phyloP scores from a whole-genome alignment of 2,329 filamentous ascomycete genomes.

The Ceratocystis cacaofunesta region DNA sequence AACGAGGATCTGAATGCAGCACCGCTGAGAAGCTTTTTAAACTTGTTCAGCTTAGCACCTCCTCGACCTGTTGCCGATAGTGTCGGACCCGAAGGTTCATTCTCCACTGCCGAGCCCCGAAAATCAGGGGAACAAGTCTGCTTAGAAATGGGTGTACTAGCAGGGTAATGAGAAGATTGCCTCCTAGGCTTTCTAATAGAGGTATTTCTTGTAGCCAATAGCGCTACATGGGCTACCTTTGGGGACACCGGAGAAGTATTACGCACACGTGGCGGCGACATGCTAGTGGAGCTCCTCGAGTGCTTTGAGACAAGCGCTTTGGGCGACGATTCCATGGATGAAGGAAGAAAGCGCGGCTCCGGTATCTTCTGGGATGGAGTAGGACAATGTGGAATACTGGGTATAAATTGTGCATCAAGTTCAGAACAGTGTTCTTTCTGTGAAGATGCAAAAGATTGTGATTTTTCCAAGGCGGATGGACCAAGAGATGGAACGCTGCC shows the following conservation, averaged over 20 bases:
- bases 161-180: conserved; percentile 9
- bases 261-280: not conserved
- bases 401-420: conserved; percentile 9
- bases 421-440: conserved; percentile 1
- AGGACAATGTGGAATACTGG: not conserved
- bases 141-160: not conserved
- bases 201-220: not conserved
- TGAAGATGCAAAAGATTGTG: conserved; percentile 6
- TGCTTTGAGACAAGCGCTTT: not conserved
- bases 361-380: conserved; percentile 3
- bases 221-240: conserved; percentile 5
- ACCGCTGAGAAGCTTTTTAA: conserved; percentile 29
- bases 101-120: not conserved
- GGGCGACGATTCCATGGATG: not conserved
- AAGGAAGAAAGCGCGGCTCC: not conserved
- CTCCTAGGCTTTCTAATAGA: conserved; percentile 2
- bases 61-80: not conserved
- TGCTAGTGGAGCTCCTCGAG: not conserved
- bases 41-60: conserved; percentile 24
- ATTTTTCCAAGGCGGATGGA: conserved; percentile 12
- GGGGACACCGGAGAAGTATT: not conserved
- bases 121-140: not conserved
- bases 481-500: not conserved
- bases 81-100: not conserved
- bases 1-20: conserved; percentile 19